A percentile compares a stretch with the other conserved stretches of the same genome.
These are phyloP conservation scores for Luffa aegyptiaca DNA, from an alignment of 306 rosid genomes.

Conservation along the genomic window DNA sequence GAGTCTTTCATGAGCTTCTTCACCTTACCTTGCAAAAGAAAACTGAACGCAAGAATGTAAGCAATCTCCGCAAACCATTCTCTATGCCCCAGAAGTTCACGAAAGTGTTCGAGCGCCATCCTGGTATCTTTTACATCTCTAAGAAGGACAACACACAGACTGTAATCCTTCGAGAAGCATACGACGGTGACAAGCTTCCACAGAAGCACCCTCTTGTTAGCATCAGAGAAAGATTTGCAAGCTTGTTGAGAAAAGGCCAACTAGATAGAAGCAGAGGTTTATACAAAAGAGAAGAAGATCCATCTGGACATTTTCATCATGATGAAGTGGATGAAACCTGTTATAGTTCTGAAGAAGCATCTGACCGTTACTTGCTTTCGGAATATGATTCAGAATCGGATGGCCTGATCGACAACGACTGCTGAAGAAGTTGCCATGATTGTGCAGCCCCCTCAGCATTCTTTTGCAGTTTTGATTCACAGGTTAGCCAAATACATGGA, in stretches of 20 bases:
- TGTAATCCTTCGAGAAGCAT: constrained; percentile 66
- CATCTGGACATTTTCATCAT: constrained; percentile 3
- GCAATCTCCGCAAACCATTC: constrained; percentile 70
- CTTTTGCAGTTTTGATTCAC: background rate
- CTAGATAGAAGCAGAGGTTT: constrained; percentile 59
- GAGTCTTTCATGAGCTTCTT: constrained; percentile 86
- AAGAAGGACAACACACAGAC: constrained; percentile 68
- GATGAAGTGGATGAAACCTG: constrained; percentile 1
- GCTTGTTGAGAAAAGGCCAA: constrained; percentile 40
- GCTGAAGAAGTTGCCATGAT: background rate
- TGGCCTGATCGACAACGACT: constrained; percentile 4
- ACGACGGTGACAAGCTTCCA: constrained; percentile 37
- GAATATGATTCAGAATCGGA: constrained; percentile 31
- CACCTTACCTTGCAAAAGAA: constrained; percentile 69
- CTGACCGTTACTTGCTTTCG: constrained; percentile 12
- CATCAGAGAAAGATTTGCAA: constrained; percentile 50
- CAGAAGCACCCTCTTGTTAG: constrained; percentile 50
- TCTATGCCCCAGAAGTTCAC: constrained; percentile 80
- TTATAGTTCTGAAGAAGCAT: constrained; percentile 20
- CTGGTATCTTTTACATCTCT: constrained; percentile 76
- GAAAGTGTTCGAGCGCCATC: constrained; percentile 90
- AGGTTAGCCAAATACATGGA: background rate
- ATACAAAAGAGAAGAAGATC: constrained; percentile 30
- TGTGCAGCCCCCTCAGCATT: background rate
- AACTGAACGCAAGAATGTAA: constrained; percentile 77